Base-by-base conservation (phyloP, 108 stramenopile genomes). In the Cylindrotheca closterium region DNA sequence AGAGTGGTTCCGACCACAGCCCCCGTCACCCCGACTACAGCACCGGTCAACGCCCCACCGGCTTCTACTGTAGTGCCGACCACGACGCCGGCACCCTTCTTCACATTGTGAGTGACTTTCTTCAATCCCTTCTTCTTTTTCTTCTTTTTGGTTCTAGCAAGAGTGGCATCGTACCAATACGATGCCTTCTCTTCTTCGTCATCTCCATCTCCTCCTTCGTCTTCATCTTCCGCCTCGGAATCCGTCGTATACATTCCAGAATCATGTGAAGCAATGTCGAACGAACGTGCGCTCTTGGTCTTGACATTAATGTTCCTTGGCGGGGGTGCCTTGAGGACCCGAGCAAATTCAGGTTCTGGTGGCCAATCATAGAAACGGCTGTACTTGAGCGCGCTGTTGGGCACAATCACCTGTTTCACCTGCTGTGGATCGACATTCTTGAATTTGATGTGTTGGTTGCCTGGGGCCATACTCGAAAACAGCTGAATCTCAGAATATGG, bases 331-430 rank as follows among this genome's bases (percentile, higher is more conserved):
- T 60, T 57, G 28, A 63, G 64, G 4, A 72, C 79, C 21, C 60
- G 45, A 10, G 78, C 65, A 51, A 68, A 79, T 49, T 73, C 47
- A 28, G 85, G 80, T 74, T 87, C 83, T 17, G 86, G 86, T 33
- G 86, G 86, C 86, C 86, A 87, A 52, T 87, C 86, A 58, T 78
- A 87, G 47, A 87, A 87, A 27, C 86, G 79, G 27, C 81, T 68
- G 28, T 79, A 78, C 34, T 51, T 64, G n/a, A 87, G 63, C 29
- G 75, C 69, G 4, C 74, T 76, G 53, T 77, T 77, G 24, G 86
- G 86, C 33, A 87, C 80, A 1, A 84, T 65, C 10, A 84, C 80
- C 3, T 84, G 79, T 33, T 84, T 79, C 24, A 84, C 66, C 28
- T 71, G 71, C 19, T 45, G 54, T 2, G 65, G 74, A 60, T 75